Evolutionary conservation across 1,284 basidiomycete species (phyloP).

Genomic region (Rhodotorula glutinis): DNA sequence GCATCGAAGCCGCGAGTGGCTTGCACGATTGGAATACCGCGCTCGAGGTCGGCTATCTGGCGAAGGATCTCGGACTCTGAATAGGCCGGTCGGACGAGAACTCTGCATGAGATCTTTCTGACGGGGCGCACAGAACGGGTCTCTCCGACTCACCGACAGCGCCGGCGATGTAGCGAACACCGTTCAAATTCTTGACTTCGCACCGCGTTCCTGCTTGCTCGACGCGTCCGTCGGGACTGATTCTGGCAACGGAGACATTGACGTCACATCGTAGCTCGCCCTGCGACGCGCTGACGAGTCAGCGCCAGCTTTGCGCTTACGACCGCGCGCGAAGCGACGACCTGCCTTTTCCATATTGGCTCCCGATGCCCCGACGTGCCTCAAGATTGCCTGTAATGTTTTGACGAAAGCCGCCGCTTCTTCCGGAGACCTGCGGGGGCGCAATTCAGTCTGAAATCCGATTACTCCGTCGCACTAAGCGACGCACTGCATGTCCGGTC

Average conservation of each 20-base stretch:
- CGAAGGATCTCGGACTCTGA: slow-evolving; percentile 67
- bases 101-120: no score
- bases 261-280: slow-evolving; percentile 92
- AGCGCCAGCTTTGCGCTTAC: background rate
- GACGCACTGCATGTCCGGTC: slow-evolving; percentile 69
- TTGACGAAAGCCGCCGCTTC: slow-evolving; percentile 88
- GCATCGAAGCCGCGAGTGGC: slow-evolving; percentile 93
- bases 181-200: slow-evolving; percentile 97
- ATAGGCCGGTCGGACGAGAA: no score
- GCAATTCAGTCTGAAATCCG: background rate
- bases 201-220: slow-evolving; percentile 76
- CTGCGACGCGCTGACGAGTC: slow-evolving; percentile 51
- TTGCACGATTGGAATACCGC: slow-evolving; percentile 54
- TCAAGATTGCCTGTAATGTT: slow-evolving; percentile 74
- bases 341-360: slow-evolving; percentile 94
- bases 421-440: slow-evolving; percentile 66
- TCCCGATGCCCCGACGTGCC: slow-evolving; percentile 81
- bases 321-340: background rate
- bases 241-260: slow-evolving; percentile 81
- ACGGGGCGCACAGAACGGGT: background rate
- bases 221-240: slow-evolving; percentile 24
- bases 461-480: no score
- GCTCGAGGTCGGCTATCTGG: slow-evolving; percentile 62
- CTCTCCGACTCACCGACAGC: slow-evolving; percentile 68
- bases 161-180: slow-evolving; percentile 76